phyloP scores from a whole-genome alignment of 108 stramenopile species.

The Aureococcus anophagefferens region DNA sequence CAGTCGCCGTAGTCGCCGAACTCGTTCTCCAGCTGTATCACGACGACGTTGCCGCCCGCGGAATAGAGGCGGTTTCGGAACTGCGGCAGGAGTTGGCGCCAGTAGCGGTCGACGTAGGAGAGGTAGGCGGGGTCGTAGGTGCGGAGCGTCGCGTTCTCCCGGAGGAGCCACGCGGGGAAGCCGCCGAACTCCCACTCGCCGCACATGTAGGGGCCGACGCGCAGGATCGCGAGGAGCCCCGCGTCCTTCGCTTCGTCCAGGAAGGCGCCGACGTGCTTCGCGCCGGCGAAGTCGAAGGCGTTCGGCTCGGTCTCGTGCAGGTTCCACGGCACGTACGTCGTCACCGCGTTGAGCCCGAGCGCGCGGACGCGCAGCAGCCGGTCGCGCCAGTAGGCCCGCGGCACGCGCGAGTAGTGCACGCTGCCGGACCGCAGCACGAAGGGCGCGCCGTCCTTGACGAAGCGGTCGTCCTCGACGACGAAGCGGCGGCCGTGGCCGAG shows the following conservation, averaged over 20 bases:
- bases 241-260: neutral
- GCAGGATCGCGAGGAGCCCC: constrained; percentile 1
- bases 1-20: constrained; percentile 28
- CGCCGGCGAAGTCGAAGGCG: neutral
- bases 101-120: neutral
- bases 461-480: neutral
- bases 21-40: constrained; percentile 64
- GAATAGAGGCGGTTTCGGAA: constrained; percentile 17
- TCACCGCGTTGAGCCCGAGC: constrained; percentile 10
- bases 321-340: constrained; percentile 19
- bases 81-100: neutral
- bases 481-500: no score
- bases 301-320: constrained; percentile 7
- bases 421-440: neutral
- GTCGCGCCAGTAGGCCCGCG: constrained; percentile 5
- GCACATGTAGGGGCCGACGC: constrained; percentile 20
- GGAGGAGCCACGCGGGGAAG: constrained; percentile 5
- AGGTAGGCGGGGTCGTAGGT: constrained; percentile 5
- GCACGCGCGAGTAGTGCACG: constrained; percentile 14
- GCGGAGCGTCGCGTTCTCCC: neutral
- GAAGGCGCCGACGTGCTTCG: constrained; percentile 6
- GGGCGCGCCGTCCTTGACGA: constrained; percentile 10
- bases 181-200: constrained; percentile 21
- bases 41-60: constrained; percentile 50
- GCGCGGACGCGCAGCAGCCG: constrained; percentile 5